Evolutionary conservation across 805 yeast species (phyloP), one percentile per base, ranked within the genome.

Genomic region (Hanseniaspora pseudoguilliermondii): DNA sequence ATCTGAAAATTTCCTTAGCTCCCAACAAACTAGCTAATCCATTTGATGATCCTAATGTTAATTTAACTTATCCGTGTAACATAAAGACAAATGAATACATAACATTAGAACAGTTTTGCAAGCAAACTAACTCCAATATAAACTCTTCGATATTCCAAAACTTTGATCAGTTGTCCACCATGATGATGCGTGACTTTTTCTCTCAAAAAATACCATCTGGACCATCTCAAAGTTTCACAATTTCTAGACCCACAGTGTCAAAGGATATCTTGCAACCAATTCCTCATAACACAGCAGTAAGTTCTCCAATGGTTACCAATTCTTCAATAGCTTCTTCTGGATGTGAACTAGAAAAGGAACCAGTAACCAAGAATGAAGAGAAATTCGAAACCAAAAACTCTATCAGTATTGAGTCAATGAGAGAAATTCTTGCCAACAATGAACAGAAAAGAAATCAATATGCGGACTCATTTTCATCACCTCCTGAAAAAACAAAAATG

Each of bases 1-100:
- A 75, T 59, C 71, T 87, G 61, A 73, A 72, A 51, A 73, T 89
- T 54, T 73, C 81, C 43, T 75, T 91, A 23, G 75, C 64, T 16
- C 42, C 27, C 5, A 46, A 44, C 36, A 38, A 29, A 10, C 49
- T 50, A 15, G 25, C 43, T 11, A 53, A 44, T 29, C 67, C 70
- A 5, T 64, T 65, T 38, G 64, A 63, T 53, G 56, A 53, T 32
- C 20, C 32, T 27, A 62, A 66, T 40, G 63, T 62, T 35, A 63
- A 63, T 40, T 57, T 59, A 13, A 63, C 63, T 27, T 60, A 65
- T 27, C 59, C 67, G 5, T 57, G 65, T 29, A 63, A 63, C 5
- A 66, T 66, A 16, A 55, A 66, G 23, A 57, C 61, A 13, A 46
- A 58, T 1, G 59, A 57, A 34, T 64, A 63, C 8, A 64, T 64